Conservation (phyloP, 495 filamentous ascomycete species). For the Penicillium bovifimosum region DNA sequence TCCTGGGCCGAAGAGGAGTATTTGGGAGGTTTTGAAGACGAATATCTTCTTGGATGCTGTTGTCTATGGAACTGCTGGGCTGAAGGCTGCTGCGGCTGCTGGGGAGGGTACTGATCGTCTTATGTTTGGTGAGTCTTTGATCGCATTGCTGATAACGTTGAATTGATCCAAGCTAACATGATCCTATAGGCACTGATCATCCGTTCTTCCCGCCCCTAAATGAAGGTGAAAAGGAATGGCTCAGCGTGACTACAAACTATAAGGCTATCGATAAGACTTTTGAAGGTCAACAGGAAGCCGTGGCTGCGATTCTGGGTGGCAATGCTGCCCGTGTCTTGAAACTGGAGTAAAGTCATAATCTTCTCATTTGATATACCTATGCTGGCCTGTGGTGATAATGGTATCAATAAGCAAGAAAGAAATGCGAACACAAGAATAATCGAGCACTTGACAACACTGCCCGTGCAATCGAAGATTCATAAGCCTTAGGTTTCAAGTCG, state of each 20-base stretch:
- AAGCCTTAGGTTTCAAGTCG: neutral
- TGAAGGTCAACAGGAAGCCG: conserved; percentile 43
- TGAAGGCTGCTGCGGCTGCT: conserved; percentile 62
- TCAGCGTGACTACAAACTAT: conserved; percentile 76
- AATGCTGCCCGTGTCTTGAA: conserved; percentile 65
- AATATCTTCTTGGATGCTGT: conserved; percentile 92
- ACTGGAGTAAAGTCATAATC: conserved; percentile 32
- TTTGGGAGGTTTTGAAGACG: conserved; percentile 79
- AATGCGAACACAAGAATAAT: neutral
- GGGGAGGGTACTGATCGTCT: conserved; percentile 57
- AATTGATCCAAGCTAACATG: conserved; percentile 6
- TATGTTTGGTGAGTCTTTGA: conserved; percentile 58
- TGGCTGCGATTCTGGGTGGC: conserved; percentile 54
- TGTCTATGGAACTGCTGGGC: conserved; percentile 66
- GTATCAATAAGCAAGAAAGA: neutral
- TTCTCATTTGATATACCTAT: neutral
- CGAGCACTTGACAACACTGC: neutral
- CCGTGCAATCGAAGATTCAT: neutral
- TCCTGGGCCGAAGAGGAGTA: conserved; percentile 46
- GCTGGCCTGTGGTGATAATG: neutral
- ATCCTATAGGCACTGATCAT: conserved; percentile 68
- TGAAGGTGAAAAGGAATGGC: conserved; percentile 61
- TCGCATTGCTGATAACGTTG: neutral
- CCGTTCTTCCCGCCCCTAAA: conserved; percentile 87
- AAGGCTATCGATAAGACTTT: conserved; percentile 61